Evolutionary conservation across 2,329 filamentous ascomycete species (phyloP).

Genomic region (Pseudogymnoascus sp.): DNA sequence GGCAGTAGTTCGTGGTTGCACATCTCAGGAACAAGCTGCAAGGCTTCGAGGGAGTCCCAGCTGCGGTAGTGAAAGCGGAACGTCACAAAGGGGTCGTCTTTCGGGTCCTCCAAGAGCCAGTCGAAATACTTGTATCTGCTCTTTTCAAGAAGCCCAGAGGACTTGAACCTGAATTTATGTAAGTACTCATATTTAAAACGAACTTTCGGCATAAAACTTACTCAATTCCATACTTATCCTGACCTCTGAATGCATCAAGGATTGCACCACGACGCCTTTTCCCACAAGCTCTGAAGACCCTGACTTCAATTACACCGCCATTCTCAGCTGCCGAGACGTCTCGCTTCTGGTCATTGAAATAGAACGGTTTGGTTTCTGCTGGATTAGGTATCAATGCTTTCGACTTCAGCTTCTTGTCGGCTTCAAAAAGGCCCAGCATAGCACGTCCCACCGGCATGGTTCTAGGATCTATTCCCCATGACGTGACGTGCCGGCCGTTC

Average conservation of each 20-base stretch:
- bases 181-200: background rate
- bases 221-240: slow-evolving; percentile 46
- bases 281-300: slow-evolving; percentile 44
- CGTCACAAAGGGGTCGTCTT: slow-evolving; percentile 43
- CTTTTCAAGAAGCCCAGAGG: slow-evolving; percentile 43
- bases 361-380: slow-evolving; percentile 45
- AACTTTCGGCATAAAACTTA: slow-evolving; percentile 30
- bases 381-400: slow-evolving; percentile 27
- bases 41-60: slow-evolving; percentile 38
- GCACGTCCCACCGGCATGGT: slow-evolving; percentile 33
- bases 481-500: slow-evolving; percentile 44
- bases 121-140: slow-evolving; percentile 20
- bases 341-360: slow-evolving; percentile 31
- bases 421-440: slow-evolving; percentile 42
- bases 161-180: slow-evolving; percentile 37
- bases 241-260: slow-evolving; percentile 37
- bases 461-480: slow-evolving; percentile 42
- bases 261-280: slow-evolving; percentile 37
- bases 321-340: slow-evolving; percentile 38
- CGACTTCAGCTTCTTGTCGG: slow-evolving; percentile 36
- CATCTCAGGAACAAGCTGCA: slow-evolving; percentile 37
- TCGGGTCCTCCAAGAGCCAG: slow-evolving; percentile 44
- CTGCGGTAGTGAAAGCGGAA: slow-evolving; percentile 52
- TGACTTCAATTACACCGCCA: slow-evolving; percentile 48
- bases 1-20: slow-evolving; percentile 16